phyloP scores from a whole-genome alignment of 345 rosid genomes.

The Eucalyptus curtisii region DNA sequence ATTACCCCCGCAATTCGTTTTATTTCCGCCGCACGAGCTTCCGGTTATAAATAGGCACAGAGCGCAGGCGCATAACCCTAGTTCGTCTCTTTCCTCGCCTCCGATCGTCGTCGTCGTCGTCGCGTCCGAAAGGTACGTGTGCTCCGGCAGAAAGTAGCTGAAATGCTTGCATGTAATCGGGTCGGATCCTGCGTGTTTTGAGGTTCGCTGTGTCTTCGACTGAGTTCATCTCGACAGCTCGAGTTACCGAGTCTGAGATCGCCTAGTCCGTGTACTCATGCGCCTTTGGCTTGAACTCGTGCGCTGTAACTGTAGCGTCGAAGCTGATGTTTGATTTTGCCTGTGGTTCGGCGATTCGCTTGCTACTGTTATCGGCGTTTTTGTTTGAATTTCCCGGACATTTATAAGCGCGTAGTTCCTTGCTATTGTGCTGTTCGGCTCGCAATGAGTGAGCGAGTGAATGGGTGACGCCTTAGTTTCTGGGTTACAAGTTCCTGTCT shows the following conservation, averaged over 20 bases:
- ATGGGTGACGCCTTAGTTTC: background rate
- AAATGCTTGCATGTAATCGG: background rate
- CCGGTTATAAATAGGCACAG: background rate
- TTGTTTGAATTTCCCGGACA: background rate
- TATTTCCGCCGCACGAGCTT: background rate
- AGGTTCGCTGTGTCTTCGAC: background rate
- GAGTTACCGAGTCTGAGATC: background rate
- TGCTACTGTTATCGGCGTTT: background rate
- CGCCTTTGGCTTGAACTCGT: background rate
- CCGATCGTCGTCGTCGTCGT: background rate
- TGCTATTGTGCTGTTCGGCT: background rate
- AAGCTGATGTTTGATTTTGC: background rate
- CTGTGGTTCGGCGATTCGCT: background rate
- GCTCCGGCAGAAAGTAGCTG: background rate
- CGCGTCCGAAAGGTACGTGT: background rate
- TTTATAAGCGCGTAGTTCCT: background rate
- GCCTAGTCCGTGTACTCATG: background rate
- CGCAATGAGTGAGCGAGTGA: background rate
- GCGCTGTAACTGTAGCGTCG: background rate
- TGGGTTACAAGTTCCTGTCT: background rate
- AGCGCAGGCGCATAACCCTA: background rate
- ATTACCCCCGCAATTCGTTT: background rate
- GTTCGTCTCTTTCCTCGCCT: background rate
- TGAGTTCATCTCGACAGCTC: background rate
- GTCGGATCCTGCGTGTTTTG: background rate